Evolutionary conservation across 306 rosid genomes (phyloP).

Genomic region (Dicorynia guianensis): DNA sequence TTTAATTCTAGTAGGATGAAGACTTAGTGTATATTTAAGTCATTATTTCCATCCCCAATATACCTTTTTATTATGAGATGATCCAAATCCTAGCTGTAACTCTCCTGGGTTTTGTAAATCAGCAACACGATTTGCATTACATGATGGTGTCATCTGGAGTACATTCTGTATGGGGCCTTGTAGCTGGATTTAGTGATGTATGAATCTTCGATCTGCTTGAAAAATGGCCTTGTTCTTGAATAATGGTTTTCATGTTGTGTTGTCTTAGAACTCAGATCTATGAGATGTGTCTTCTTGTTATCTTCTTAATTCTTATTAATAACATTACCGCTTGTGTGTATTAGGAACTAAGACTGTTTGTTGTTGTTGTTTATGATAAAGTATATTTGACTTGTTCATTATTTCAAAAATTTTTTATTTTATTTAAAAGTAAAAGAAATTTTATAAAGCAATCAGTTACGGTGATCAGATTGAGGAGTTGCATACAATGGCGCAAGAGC

Average conservation of each 20-base stretch:
- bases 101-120: neutral
- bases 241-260: neutral
- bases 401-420: neutral
- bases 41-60: too few relatives aligned
- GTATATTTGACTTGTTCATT: neutral
- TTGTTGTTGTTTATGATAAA: neutral
- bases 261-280: neutral
- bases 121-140: neutral
- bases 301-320: neutral
- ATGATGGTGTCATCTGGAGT: too few relatives aligned
- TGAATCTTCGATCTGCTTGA: neutral
- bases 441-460: constrained; percentile 40
- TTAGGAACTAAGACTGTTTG: neutral
- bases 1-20: too few relatives aligned
- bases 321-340: neutral
- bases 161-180: neutral
- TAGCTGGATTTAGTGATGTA: neutral
- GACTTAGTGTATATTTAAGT: too few relatives aligned
- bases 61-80: too few relatives aligned
- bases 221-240: neutral
- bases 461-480: constrained; percentile 64
- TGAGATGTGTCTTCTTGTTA: neutral
- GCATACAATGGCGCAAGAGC: constrained; percentile 59
- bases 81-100: neutral
- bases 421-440: constrained; percentile 11